Conservation (phyloP, 2,329 filamentous ascomycete species). For the Colletotrichum orchidophilum region DNA sequence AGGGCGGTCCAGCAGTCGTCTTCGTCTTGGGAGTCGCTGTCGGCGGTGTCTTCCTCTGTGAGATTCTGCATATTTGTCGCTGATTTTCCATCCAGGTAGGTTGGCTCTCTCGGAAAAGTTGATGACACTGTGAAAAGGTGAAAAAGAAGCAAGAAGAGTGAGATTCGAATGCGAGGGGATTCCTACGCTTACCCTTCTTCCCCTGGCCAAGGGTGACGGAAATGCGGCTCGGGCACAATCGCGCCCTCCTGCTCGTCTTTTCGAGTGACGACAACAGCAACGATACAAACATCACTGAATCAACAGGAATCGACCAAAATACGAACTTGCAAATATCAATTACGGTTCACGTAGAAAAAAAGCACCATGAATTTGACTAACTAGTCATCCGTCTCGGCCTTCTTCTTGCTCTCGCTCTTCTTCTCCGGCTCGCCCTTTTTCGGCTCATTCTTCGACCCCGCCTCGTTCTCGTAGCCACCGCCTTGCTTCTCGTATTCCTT, state of each 20-base stretch:
- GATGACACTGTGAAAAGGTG: neutral
- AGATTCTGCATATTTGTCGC: neutral
- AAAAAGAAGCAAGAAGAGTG: neutral
- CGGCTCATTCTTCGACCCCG: conserved; percentile 50
- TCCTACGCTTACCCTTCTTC: neutral
- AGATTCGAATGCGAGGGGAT: neutral
- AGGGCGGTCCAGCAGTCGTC: conserved; percentile 47
- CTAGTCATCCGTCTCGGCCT: conserved; percentile 22
- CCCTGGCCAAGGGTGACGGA: neutral
- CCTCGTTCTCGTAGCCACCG: conserved; percentile 50
- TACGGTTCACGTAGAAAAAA: neutral
- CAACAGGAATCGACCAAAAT: neutral
- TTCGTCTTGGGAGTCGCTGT: conserved; percentile 22
- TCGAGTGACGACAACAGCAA: neutral
- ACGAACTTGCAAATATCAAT: neutral
- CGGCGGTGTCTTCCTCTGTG: neutral
- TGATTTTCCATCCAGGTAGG: neutral
- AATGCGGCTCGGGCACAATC: conserved; percentile 12
- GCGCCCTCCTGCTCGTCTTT: neutral
- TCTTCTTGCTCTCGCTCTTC: conserved; percentile 39
- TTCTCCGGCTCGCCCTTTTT: conserved; percentile 40
- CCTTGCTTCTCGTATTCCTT: conserved; percentile 55
- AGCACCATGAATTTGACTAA: neutral
- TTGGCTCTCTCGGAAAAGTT: neutral
- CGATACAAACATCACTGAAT: neutral